phyloP scores from a whole-genome alignment of 1,284 basidiomycete genomes.

The Xanthoconium separans region DNA sequence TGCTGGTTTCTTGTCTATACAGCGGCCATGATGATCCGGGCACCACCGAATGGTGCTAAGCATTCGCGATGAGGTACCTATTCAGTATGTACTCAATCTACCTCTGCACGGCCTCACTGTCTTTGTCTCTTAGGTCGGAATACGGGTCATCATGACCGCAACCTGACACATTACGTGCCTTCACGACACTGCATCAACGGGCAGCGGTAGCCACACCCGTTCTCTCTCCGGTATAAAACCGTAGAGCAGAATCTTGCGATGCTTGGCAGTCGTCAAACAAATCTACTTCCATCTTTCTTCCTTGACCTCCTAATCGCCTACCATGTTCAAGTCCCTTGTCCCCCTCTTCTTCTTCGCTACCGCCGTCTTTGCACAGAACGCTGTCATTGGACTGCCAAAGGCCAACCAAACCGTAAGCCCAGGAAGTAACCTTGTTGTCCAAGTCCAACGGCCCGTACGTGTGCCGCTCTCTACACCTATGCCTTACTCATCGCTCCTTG shows the following conservation, averaged over 20 bases:
- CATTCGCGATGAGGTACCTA: not conserved
- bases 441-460: constrained; percentile 28
- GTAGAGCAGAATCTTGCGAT: too few species aligned
- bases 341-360: constrained; percentile 11
- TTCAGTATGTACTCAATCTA: not conserved
- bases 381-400: constrained; percentile 15
- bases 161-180: not conserved
- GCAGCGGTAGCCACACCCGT: not conserved
- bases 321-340: constrained; percentile 17
- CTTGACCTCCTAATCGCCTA: not conserved
- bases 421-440: constrained; percentile 21
- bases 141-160: not conserved
- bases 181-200: too few species aligned
- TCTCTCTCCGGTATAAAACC: too few species aligned
- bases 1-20: too few species aligned
- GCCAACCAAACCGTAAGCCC: constrained; percentile 8
- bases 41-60: too few species aligned
- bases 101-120: not conserved
- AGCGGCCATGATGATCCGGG: too few species aligned
- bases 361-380: constrained; percentile 23
- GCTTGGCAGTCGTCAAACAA: not conserved
- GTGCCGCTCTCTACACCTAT: not conserved
- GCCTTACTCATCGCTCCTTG: not conserved
- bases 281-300: not conserved
- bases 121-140: not conserved